Conservation (phyloP, 805 yeast genomes). For the Danielia oregonensis region DNA sequence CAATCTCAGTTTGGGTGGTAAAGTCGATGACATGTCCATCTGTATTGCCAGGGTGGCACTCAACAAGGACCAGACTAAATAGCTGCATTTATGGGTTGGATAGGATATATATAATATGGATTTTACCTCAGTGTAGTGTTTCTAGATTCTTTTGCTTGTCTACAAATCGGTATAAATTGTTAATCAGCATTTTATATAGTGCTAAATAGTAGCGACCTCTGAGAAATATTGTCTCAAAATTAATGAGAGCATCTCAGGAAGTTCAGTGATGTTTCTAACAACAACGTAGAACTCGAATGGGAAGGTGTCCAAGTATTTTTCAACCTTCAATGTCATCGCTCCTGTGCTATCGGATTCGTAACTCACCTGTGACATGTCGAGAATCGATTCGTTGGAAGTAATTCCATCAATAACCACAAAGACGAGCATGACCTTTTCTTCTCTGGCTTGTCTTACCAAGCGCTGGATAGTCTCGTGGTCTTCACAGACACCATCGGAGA, state of each 20-base stretch:
- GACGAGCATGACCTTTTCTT: constrained; percentile 88
- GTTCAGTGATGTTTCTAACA: constrained; percentile 80
- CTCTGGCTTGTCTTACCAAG: constrained; percentile 87
- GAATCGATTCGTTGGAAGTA: constrained; percentile 74
- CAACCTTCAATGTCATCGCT: constrained; percentile 67
- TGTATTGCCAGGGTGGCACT: constrained; percentile 44
- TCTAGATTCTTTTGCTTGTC: too few relatives aligned
- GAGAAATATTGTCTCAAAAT: constrained; percentile 91
- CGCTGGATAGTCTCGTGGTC: constrained; percentile 81
- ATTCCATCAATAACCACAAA: constrained; percentile 93
- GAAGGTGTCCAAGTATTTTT: constrained; percentile 84
- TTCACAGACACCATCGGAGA: constrained; percentile 97
- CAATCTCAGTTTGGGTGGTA: constrained; percentile 45
- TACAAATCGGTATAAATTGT: too few relatives aligned
- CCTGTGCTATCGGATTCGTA: constrained; percentile 73
- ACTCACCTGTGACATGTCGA: constrained; percentile 92
- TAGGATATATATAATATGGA: constrained; percentile 11
- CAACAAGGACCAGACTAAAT: constrained; percentile 2
- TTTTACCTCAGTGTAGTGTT: too few relatives aligned
- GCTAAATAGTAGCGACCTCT: constrained; percentile 41
- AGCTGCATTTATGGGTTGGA: neutral
- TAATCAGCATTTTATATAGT: too few relatives aligned
- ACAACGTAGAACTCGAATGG: constrained; percentile 97
- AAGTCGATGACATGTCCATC: constrained; percentile 52
- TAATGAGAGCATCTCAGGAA: constrained; percentile 86